Evolutionary conservation across 1,284 basidiomycete genomes (phyloP).

Genomic region (Austroboletus niveus): DNA sequence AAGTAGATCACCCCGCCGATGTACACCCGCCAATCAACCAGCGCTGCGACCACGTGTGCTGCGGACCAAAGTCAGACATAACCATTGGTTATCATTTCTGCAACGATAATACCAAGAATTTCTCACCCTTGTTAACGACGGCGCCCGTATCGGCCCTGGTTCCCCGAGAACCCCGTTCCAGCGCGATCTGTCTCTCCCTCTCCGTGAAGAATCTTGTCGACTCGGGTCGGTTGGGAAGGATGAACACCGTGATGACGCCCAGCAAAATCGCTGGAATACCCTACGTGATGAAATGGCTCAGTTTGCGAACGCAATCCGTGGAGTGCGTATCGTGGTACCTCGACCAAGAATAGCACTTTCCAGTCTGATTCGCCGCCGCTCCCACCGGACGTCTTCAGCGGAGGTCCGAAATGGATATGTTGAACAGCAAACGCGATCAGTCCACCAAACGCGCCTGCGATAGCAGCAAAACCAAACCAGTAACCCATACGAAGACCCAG

Average conservation of each 20-base stretch:
- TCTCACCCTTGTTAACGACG: constrained; percentile 63
- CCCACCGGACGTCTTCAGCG: constrained; percentile 19
- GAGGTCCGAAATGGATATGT: constrained; percentile 42
- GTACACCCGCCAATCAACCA: constrained; percentile 68
- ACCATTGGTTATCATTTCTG: neutral
- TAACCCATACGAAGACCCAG: constrained; percentile 73
- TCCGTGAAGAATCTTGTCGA: constrained; percentile 66
- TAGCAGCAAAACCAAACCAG: constrained; percentile 79
- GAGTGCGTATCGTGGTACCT: constrained; percentile 38
- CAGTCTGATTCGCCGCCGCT: constrained; percentile 41
- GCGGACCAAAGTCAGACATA: neutral
- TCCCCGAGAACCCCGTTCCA: constrained; percentile 72
- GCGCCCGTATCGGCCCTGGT: constrained; percentile 65
- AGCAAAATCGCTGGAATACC: constrained; percentile 69
- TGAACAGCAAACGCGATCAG: constrained; percentile 73
- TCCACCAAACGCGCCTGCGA: constrained; percentile 79
- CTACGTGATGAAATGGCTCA: constrained; percentile 28
- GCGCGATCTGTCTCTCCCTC: constrained; percentile 67
- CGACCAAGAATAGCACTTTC: constrained; percentile 76
- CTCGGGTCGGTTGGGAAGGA: constrained; percentile 79
- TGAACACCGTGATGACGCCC: constrained; percentile 62
- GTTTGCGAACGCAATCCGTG: neutral
- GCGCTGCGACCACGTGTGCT: constrained; percentile 63
- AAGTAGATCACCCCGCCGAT: constrained; percentile 68
- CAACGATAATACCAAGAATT: neutral